Base-by-base conservation (phyloP, 345 rosid genomes). In the Euphorbia tirucalli region DNA sequence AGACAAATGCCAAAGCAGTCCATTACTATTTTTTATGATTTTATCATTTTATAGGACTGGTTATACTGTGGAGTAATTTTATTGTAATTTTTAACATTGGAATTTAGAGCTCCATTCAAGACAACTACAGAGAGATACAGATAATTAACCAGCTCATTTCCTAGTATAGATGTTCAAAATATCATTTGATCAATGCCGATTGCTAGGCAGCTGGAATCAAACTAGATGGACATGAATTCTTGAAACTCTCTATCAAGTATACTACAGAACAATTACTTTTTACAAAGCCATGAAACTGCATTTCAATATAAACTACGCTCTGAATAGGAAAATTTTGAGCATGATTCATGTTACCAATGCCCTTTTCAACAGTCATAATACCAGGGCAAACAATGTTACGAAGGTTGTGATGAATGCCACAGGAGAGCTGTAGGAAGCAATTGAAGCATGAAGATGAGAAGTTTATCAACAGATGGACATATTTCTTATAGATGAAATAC, bases 351-450 rank as follows among this genome's bases (percentile, higher is more conserved):
- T 61, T 48, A n/a, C n/a, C n/a, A n/a, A n/a, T n/a, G n/a, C n/a
- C n/a, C n/a, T n/a, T n/a, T n/a, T n/a, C n/a, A n/a, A 30, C 63
- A 39, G 54, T 35, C 30, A 19, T 44, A 16, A 22, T 41, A 94
- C 98, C 70, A 90, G 79, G 0, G 98, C 98, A 72, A 94, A 94
- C 76, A 94, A 64, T 49, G 97, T 89, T 61, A 92, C 97, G 72
- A 94, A 94, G 64, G 88, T 85, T 49, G 97, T 92, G 80, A 94
- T 94, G 84, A 94, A 94, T 78, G 97, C 96, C 82, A 92, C 98
- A 15, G 96, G 97, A 25, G 90, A 87, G 80, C 98, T 94, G 91
- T 86, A 85, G 35, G 69, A 5, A 63, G 41, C 44, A 68, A 55
- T 59, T 35, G 16, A 65, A 69, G 69, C 48, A 68, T 27, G 10